phyloP scores from a whole-genome alignment of 306 rosid genomes.

The Fagus crenata region DNA sequence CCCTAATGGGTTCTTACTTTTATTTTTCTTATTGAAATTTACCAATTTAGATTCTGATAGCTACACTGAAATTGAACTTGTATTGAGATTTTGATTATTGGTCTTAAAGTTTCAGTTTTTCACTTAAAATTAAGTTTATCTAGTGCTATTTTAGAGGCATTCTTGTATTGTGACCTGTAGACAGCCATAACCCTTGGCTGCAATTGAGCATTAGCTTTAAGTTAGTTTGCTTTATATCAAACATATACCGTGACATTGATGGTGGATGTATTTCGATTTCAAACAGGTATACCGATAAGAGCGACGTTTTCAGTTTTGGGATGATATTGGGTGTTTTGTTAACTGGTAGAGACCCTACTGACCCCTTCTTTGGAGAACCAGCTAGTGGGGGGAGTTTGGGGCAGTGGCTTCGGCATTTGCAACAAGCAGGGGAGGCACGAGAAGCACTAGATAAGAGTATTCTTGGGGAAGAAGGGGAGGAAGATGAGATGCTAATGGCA shows the following conservation, averaged over 20 bases:
- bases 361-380: slow-evolving; percentile 85
- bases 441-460: slow-evolving; percentile 85
- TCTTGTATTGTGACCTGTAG: neutral
- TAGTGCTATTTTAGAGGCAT: neutral
- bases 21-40: neutral
- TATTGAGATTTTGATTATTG: neutral
- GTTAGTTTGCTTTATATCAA: slow-evolving; percentile 7
- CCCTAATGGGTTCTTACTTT: neutral
- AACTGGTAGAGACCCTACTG: slow-evolving; percentile 77
- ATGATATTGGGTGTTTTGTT: slow-evolving; percentile 76
- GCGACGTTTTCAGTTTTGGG: slow-evolving; percentile 95
- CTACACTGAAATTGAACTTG: neutral
- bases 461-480: slow-evolving; percentile 84
- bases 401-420: slow-evolving; percentile 82
- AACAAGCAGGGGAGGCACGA: slow-evolving; percentile 74
- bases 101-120: neutral
- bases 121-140: neutral
- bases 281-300: slow-evolving; percentile 82
- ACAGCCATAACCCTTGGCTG: neutral
- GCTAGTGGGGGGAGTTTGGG: slow-evolving; percentile 75
- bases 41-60: neutral
- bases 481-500: slow-evolving; percentile 98
- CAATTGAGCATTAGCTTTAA: slow-evolving; percentile 4
- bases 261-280: slow-evolving; percentile 22
- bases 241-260: slow-evolving; percentile 1